Percentiles rank a stretch among this genome's conserved stretches.
Evolutionary conservation across 2,329 filamentous ascomycete genomes (phyloP).

Genomic region (Stagonosporopsis chrysanthemi): DNA sequence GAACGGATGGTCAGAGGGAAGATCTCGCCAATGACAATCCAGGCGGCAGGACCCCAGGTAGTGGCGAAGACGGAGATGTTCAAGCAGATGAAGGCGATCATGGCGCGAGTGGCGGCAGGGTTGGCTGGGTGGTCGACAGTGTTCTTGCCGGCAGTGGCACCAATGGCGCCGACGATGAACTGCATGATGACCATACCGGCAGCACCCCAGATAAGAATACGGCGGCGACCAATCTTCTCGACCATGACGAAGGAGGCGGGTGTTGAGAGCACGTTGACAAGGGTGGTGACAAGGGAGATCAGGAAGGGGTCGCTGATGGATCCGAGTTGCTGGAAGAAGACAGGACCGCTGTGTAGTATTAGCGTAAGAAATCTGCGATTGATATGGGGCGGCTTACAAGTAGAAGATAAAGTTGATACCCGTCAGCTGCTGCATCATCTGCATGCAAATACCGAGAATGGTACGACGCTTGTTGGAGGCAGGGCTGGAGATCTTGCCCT

Average conservation of each 20-base stretch:
- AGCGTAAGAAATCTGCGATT: neutral
- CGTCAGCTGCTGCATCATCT: slow-evolving; percentile 67
- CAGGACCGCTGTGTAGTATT: slow-evolving; percentile 55
- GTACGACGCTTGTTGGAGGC: slow-evolving; percentile 61
- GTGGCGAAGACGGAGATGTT: slow-evolving; percentile 92
- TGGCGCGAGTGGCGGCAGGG: slow-evolving; percentile 42
- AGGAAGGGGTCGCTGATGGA: slow-evolving; percentile 78
- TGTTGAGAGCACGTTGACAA: slow-evolving; percentile 87
- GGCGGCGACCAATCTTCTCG: slow-evolving; percentile 81
- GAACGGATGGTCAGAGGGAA: slow-evolving; percentile 90
- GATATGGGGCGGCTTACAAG: slow-evolving; percentile 48
- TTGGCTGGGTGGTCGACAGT: slow-evolving; percentile 49
- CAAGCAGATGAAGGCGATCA: slow-evolving; percentile 90
- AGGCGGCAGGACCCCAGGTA: slow-evolving; percentile 82
- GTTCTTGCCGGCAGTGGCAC: slow-evolving; percentile 48
- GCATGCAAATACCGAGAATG: slow-evolving; percentile 56
- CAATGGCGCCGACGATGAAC: slow-evolving; percentile 80
- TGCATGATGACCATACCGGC: slow-evolving; percentile 84
- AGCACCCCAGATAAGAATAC: slow-evolving; percentile 79
- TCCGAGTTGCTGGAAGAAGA: slow-evolving; percentile 81
- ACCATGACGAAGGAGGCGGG: slow-evolving; percentile 86
- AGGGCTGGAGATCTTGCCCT: slow-evolving; percentile 57
- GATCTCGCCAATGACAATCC: slow-evolving; percentile 84
- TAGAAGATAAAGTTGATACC: slow-evolving; percentile 79
- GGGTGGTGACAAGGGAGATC: slow-evolving; percentile 83